Evolutionary conservation across 371 early-diverging fungal species (phyloP), one percentile per base, ranked within the genome.

Genomic region (Syncephalastrum monosporum): DNA sequence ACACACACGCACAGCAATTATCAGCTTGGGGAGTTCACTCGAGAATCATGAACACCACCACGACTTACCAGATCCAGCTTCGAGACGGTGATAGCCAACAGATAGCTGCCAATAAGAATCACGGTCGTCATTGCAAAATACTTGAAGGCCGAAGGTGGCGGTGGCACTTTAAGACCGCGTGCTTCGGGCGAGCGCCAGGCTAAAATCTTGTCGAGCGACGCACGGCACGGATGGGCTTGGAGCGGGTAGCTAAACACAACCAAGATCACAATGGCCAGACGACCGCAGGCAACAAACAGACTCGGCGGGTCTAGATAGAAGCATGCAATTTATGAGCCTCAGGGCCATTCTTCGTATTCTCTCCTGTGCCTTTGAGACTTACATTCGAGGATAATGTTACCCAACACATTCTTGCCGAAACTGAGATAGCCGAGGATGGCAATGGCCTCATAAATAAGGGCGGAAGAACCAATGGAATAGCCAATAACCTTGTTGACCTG

Each of bases 191-290:
- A 57, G 12, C 64, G 55, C 60, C 62, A 66, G 6, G 71, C 62
- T 0, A 91, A 51, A 1, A 97, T 84, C 67, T 96, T 97, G 68
- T 94, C 91, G 23, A 99, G 72, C 25, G 94, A 95, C 2, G 86
- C 90, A 51, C 99, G 86, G 63, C 93, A 92, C 3, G 99, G 99
- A 62, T 97, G 95, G 50, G 91, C 83, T 75, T 99, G 99, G 8
- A 99, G 79, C 5, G 99, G 99, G 82, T 95, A 99, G 3, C 95
- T 94, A 60, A 99, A 92, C 42, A 95, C 68, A 49, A 98, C 94
- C 15, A 98, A 82, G 5, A 98, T 64, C 2, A 95, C 93, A 58
- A 98, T 92, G 4, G 97, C 91, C 0, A 93, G 64, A 44, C 93
- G 87, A 38, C 96, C 97, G 50, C 91, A 78, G 0, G 94, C 93